These are phyloP conservation scores for Coemansia erecta DNA, from an alignment of 192 early-diverging fungal species.

Conservation along the genomic window DNA sequence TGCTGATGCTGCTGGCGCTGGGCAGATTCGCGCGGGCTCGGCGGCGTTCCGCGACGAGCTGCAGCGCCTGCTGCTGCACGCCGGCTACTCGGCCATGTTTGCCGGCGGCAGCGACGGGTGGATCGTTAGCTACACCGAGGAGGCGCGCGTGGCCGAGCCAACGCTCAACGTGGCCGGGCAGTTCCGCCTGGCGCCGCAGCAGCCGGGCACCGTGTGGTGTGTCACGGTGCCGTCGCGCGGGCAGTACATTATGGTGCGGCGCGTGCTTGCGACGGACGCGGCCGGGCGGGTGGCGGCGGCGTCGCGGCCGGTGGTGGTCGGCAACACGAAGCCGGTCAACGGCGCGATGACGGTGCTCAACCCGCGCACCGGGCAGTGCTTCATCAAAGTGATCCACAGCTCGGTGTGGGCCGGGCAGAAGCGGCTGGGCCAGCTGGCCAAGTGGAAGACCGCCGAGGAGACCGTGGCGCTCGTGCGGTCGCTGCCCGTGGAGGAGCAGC, in stretches of 20 bases:
- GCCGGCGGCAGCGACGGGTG: slow-evolving; percentile 1
- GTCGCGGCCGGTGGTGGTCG: slow-evolving; percentile 43
- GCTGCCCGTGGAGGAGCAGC: slow-evolving; percentile 98
- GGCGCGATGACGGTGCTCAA: slow-evolving; percentile 99
- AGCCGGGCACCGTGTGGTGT: slow-evolving; percentile 32
- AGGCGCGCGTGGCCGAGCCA: slow-evolving; percentile 13
- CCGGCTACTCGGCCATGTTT: slow-evolving; percentile 35
- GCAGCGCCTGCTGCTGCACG: slow-evolving; percentile 32
- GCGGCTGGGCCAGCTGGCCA: slow-evolving; percentile 97
- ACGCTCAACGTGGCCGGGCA: slow-evolving; percentile 9
- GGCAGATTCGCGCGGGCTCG: slow-evolving; percentile 10
- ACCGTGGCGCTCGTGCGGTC: slow-evolving; percentile 98
- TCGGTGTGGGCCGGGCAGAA: slow-evolving; percentile 99
- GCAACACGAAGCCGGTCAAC: slow-evolving; percentile 95
- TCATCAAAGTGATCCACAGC: slow-evolving; percentile 99
- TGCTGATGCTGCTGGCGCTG: background rate
- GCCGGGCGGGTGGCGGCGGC: slow-evolving; percentile 11
- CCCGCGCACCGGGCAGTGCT: slow-evolving; percentile 96
- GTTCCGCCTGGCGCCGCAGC: slow-evolving; percentile 14
- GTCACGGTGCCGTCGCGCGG: slow-evolving; percentile 38
- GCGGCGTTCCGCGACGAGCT: slow-evolving; percentile 31
- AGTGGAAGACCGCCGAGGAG: slow-evolving; percentile 99
- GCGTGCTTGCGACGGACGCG: slow-evolving; percentile 11
- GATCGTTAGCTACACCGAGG: slow-evolving; percentile 11
- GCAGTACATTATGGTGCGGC: slow-evolving; percentile 36